phyloP scores from a whole-genome alignment of 495 filamentous ascomycete genomes.

The Massariosphaeria phaeospora region DNA sequence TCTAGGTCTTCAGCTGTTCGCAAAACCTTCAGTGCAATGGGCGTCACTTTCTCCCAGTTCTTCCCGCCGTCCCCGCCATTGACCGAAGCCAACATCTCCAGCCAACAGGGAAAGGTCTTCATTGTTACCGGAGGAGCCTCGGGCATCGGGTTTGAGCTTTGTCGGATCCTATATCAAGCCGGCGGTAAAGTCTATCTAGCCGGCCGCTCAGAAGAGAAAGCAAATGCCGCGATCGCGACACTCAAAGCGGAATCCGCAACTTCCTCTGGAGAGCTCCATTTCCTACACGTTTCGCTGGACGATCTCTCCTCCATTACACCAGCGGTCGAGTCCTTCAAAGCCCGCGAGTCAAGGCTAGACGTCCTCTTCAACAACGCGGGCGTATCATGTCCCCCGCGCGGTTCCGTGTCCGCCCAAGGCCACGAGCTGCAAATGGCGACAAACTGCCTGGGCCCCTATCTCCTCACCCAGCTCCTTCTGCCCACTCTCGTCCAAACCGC shows the following conservation, averaged over 20 bases:
- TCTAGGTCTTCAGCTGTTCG: neutral
- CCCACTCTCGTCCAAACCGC: constrained; percentile 45
- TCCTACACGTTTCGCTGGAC: constrained; percentile 38
- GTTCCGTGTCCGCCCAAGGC: constrained; percentile 37
- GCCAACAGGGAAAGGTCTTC: constrained; percentile 15
- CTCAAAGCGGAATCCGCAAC: constrained; percentile 20
- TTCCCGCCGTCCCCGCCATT: constrained; percentile 12
- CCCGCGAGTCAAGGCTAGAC: constrained; percentile 42
- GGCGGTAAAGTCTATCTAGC: constrained; percentile 42
- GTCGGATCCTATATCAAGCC: constrained; percentile 39
- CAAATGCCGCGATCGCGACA: neutral
- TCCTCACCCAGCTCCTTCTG: constrained; percentile 46
- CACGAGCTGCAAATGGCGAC: constrained; percentile 48
- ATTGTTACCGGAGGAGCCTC: constrained; percentile 40
- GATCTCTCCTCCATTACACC: constrained; percentile 47
- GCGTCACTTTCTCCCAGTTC: constrained; percentile 9
- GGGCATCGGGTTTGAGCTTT: constrained; percentile 42
- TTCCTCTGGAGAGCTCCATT: neutral
- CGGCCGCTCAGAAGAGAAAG: constrained; percentile 15
- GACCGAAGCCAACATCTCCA: constrained; percentile 10
- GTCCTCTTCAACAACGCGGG: constrained; percentile 50
- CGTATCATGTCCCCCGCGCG: constrained; percentile 44
- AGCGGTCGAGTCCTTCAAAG: constrained; percentile 42
- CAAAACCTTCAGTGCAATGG: too few relatives aligned
- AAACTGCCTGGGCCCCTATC: constrained; percentile 49